Evolutionary conservation across 164 flowering plant species (phyloP).

Genomic region (Umbellularia californica): DNA sequence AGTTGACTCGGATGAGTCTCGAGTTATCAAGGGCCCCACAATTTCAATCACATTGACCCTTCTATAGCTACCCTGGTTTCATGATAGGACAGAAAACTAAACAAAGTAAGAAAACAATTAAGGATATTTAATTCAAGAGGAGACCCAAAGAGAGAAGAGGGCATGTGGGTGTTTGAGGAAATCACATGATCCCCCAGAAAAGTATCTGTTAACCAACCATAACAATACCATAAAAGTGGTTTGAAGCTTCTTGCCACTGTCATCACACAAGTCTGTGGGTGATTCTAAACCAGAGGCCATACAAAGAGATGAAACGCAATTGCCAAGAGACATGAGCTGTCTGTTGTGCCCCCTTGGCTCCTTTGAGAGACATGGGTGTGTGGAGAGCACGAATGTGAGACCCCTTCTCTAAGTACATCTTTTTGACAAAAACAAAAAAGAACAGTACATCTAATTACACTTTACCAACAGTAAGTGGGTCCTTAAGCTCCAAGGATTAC

Average conservation of each 20-base stretch:
- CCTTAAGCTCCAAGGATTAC: background rate
- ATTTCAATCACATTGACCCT: no score
- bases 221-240: no score
- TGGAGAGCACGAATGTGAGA: slow-evolving; percentile 6
- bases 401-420: no score
- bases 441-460: background rate
- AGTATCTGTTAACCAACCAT: background rate
- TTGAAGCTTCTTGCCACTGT: background rate
- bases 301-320: background rate
- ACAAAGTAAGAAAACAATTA: background rate
- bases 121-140: background rate
- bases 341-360: background rate
- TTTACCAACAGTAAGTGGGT: background rate
- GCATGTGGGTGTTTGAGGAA: background rate
- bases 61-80: no score
- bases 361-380: background rate
- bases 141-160: background rate
- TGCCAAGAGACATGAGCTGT: background rate
- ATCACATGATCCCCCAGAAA: background rate
- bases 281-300: background rate
- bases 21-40: no score
- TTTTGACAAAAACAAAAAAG: background rate
- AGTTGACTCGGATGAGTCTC: no score
- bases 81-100: background rate
- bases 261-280: background rate